A percentile compares a stretch with the other conserved stretches of the same genome.
Evolutionary conservation across 176 grass and related monocot species (phyloP).

Genomic region (Stipa capillata): DNA sequence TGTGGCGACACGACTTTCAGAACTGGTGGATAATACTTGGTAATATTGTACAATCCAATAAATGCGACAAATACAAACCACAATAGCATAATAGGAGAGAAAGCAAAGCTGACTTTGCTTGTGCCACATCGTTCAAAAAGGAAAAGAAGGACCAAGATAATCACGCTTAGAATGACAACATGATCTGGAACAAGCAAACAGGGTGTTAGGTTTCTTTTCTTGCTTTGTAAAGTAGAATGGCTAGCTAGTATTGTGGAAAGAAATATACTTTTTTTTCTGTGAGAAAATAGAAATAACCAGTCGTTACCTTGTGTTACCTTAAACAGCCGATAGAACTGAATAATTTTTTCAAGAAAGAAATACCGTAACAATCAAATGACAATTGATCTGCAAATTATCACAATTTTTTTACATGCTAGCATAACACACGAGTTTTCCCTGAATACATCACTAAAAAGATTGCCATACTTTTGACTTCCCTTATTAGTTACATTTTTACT

Average conservation of each 20-base stretch:
- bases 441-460: too few relatives aligned
- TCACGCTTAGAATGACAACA: conserved; percentile 47
- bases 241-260: not conserved
- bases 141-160: conserved; percentile 47
- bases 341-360: not conserved
- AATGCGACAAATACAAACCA: conserved; percentile 37
- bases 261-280: too few relatives aligned
- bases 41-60: conserved; percentile 56
- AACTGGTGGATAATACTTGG: conserved; percentile 48
- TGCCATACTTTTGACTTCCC: too few relatives aligned
- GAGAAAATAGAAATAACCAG: not conserved
- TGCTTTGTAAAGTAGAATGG: not conserved
- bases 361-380: not conserved
- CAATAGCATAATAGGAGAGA: conserved; percentile 59
- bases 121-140: conserved; percentile 52
- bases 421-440: too few relatives aligned
- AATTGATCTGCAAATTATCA: too few relatives aligned
- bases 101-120: conserved; percentile 57
- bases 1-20: too few relatives aligned
- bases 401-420: too few relatives aligned
- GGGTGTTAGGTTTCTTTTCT: not conserved
- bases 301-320: conserved; percentile 63
- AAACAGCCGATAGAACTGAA: conserved; percentile 63
- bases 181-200: conserved; percentile 31
- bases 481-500: too few relatives aligned